Percentiles rank a stretch among this genome's conserved stretches.
Conservation (phyloP, 2,329 filamentous ascomycete species). For the Magnaporthiopsis rhizophila region DNA sequence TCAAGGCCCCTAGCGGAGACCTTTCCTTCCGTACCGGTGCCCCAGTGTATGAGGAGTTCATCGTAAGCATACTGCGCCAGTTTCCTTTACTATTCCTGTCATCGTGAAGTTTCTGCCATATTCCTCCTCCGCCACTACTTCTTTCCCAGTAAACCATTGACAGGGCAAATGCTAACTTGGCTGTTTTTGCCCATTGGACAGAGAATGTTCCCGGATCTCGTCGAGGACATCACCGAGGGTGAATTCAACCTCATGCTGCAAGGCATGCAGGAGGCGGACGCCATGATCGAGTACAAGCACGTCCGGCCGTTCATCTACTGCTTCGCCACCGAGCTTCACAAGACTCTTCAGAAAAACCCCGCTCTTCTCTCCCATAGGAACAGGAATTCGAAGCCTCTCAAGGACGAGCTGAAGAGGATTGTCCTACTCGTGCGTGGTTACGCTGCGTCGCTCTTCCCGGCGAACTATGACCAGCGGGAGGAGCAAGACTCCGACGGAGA, state of each 20-base stretch:
- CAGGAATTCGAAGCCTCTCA: not conserved
- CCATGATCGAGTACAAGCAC: not conserved
- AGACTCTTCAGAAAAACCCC: not conserved
- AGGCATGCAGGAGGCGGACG: not conserved
- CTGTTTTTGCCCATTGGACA: not conserved
- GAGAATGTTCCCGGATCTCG: slow-evolving; percentile 1
- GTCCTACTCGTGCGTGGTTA: no score
- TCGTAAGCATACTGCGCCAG: not conserved
- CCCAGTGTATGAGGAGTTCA: not conserved
- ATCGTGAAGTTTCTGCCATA: not conserved
- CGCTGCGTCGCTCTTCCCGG: not conserved
- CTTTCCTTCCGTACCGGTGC: not conserved
- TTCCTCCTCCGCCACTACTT: no score
- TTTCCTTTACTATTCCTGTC: not conserved
- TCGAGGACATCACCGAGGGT: not conserved
- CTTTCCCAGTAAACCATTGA: no score
- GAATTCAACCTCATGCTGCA: not conserved
- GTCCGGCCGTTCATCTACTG: slow-evolving; percentile 1
- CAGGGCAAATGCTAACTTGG: not conserved
- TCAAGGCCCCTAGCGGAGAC: not conserved
- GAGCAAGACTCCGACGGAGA: not conserved
- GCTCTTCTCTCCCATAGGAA: not conserved
- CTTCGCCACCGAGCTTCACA: not conserved
- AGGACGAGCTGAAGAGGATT: not conserved
- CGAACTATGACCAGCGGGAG: not conserved